Conservation (phyloP, 495 filamentous ascomycete genomes). For the Viridothelium virens region DNA sequence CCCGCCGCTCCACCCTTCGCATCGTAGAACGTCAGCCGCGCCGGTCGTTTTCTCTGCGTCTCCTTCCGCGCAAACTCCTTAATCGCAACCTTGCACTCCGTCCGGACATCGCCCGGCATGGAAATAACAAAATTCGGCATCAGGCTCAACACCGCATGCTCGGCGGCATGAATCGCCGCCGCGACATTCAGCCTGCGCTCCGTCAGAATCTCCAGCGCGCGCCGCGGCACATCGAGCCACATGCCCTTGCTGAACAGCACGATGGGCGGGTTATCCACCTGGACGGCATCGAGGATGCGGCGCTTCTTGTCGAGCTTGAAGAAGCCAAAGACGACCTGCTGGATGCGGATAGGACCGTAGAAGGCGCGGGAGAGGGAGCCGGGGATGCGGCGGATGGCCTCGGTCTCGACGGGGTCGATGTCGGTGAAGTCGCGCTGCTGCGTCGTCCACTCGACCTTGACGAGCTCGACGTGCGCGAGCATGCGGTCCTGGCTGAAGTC, state of each 20-base stretch:
- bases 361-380: slow-evolving; percentile 56
- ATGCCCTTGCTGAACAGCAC: slow-evolving; percentile 77
- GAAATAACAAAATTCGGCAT: slow-evolving; percentile 85
- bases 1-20: slow-evolving; percentile 79
- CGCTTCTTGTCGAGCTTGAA: slow-evolving; percentile 83
- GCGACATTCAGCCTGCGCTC: slow-evolving; percentile 68
- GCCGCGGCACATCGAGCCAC: slow-evolving; percentile 87
- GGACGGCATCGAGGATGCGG: slow-evolving; percentile 82
- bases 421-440: slow-evolving; percentile 91
- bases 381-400: slow-evolving; percentile 65
- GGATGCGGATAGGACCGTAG: slow-evolving; percentile 76
- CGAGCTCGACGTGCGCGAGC: slow-evolving; percentile 65
- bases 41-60: slow-evolving; percentile 72
- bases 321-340: slow-evolving; percentile 84
- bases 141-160: slow-evolving; percentile 79
- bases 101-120: slow-evolving; percentile 80
- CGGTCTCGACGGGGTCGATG: slow-evolving; percentile 84
- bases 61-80: slow-evolving; percentile 76
- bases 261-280: slow-evolving; percentile 89
- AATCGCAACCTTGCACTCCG: slow-evolving; percentile 75
- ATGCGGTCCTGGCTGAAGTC: slow-evolving; percentile 73
- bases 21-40: slow-evolving; percentile 89
- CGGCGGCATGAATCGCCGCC: slow-evolving; percentile 86
- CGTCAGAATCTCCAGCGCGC: slow-evolving; percentile 69
- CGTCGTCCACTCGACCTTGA: slow-evolving; percentile 95